Evolutionary conservation across 2,329 filamentous ascomycete species (phyloP).

Genomic region (Chrysoporthe deuterocubensis): DNA sequence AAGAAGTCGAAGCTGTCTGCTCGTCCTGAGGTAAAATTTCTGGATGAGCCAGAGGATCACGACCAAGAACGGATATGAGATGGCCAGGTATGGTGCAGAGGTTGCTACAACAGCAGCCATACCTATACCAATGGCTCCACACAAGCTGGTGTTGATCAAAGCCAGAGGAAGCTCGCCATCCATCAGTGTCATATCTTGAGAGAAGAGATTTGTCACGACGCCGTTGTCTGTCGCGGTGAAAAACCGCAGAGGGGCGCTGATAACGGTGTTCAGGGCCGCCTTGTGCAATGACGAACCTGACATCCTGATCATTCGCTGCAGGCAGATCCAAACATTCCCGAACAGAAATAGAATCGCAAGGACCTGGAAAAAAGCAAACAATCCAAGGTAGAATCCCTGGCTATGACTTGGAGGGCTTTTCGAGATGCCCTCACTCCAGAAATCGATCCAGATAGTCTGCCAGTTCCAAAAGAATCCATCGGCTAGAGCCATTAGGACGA

Average conservation of each 20-base stretch:
- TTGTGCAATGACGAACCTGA: constrained; percentile 29
- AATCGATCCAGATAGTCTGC: constrained; percentile 40
- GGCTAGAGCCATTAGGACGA: constrained; percentile 30
- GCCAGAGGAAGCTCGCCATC: constrained; percentile 43
- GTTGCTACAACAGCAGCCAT: constrained; percentile 38
- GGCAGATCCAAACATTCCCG: background rate
- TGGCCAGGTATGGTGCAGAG: constrained; percentile 36
- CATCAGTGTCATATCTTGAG: constrained; percentile 47
- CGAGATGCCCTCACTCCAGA: constrained; percentile 19
- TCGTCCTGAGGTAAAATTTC: constrained; percentile 63
- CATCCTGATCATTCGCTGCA: background rate
- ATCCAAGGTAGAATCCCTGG: constrained; percentile 15
- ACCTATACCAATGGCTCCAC: constrained; percentile 28
- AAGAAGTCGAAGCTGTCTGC: constrained; percentile 61
- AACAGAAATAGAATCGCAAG: constrained; percentile 9
- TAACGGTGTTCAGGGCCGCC: constrained; percentile 39
- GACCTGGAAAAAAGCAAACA: constrained; percentile 20
- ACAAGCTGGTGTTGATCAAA: constrained; percentile 35
- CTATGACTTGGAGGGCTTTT: constrained; percentile 3
- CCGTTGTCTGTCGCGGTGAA: constrained; percentile 43
- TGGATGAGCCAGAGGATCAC: constrained; percentile 55
- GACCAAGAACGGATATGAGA: constrained; percentile 54
- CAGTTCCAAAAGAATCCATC: constrained; percentile 37
- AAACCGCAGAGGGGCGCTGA: constrained; percentile 40
- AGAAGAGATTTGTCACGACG: constrained; percentile 44